Evolutionary conservation across 345 rosid species (phyloP).

Genomic region (Arabis hirsuta): DNA sequence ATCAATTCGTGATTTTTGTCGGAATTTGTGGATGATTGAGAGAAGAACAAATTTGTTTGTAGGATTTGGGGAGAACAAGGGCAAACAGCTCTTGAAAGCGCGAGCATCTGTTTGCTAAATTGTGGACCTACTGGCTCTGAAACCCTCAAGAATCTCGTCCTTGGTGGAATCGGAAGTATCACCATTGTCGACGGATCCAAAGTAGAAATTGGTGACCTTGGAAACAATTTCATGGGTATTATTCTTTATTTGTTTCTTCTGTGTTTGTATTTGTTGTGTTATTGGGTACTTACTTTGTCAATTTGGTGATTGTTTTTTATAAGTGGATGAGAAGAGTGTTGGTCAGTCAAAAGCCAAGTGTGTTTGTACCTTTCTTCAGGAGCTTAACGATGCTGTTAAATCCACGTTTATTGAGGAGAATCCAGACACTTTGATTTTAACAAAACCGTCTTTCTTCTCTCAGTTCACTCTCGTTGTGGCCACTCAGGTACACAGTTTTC

Average conservation of each 20-base stretch:
- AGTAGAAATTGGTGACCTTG: constrained; percentile 86
- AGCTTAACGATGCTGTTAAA: constrained; percentile 87
- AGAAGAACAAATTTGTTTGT: constrained; percentile 4
- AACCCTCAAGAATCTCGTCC: constrained; percentile 88
- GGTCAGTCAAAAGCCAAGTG: constrained; percentile 87
- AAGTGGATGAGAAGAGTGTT: constrained; percentile 83
- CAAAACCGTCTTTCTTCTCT: constrained; percentile 76
- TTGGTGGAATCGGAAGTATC: constrained; percentile 94
- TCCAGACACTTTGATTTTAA: constrained; percentile 65
- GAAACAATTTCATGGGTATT: constrained; percentile 94
- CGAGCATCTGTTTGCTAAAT: constrained; percentile 88
- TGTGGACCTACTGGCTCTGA: constrained; percentile 99
- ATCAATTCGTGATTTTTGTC: neutral
- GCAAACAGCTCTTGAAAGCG: constrained; percentile 78
- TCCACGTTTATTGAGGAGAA: constrained; percentile 80
- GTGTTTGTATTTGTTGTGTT: neutral
- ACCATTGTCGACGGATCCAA: constrained; percentile 89
- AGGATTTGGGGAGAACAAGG: constrained; percentile 99
- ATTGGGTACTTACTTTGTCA: neutral
- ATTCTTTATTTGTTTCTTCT: neutral
- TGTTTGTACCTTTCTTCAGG: constrained; percentile 87
- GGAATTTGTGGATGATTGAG: neutral
- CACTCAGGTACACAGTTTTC: constrained; percentile 65
- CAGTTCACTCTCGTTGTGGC: constrained; percentile 89
- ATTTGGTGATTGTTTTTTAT: constrained; percentile 3